Evolutionary conservation across 2,329 filamentous ascomycete genomes (phyloP), one percentile per base, ranked within the genome.

Genomic region (Fusarium setosum): DNA sequence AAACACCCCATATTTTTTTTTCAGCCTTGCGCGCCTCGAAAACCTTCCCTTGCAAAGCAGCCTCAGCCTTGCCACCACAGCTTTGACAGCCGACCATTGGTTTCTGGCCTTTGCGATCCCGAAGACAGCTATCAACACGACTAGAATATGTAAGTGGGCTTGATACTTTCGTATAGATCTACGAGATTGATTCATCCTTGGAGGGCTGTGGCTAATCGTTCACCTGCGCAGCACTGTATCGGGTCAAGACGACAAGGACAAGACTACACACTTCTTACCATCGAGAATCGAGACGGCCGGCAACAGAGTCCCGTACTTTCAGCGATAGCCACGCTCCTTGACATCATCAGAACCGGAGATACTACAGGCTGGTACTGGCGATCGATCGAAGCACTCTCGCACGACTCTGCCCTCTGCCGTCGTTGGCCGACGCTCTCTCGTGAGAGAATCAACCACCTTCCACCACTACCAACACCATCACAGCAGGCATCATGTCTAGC

Each of bases 401-500:
- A n/a, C n/a, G n/a, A 13, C 13, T 8, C n/a, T 17, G n/a, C n/a
- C 9, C 13, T 9, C 17, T 26, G 23, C 10, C n/a, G n/a, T 15
- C 13, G 6, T 21, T 12, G 44, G 17, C 23, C 37, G 11, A 44
- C 56, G 34, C 50, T 40, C 37, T 41, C 18, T 53, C 29, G 8
- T 29, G 12, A 37, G 41, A 44, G 18, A 47, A 47, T 18, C n/a
- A n/a, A 20, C n/a, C 17, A 23, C 26, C 17, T 48, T 17, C 40
- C 18, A 47, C 32, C 35, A 31, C 21, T n/a, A 26, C 32, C 21
- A 8, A 17, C 52, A 26, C 23, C 15, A 45, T 38, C 21, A 41
- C 31, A 47, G 21, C 47, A 18, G 35, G 56, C 59, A 55, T 49
- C 57, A 84, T 84, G 81, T 81, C 82, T 62, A 81, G 79, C 69